Evolutionary conservation across 2,329 filamentous ascomycete genomes (phyloP).

Genomic region (Tricladium varicosporioides): DNA sequence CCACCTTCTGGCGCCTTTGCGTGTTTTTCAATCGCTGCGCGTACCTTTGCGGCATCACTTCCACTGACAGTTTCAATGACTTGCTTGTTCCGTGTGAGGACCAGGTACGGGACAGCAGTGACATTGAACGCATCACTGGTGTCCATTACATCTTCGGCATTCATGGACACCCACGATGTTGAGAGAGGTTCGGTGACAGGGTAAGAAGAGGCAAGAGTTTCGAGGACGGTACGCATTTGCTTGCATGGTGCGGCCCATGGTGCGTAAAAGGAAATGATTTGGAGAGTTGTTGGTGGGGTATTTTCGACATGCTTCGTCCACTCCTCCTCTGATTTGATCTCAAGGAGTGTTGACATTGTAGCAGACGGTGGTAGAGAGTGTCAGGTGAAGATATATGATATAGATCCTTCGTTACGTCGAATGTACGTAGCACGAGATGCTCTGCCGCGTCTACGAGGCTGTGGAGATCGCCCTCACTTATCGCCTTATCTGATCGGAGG

Average conservation of each 20-base stretch:
- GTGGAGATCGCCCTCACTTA: conserved; percentile 6
- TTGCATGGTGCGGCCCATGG: conserved; percentile 95
- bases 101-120: conserved; percentile 88
- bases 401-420: neutral
- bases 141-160: conserved; percentile 92
- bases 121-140: conserved; percentile 92
- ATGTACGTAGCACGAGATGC: neutral
- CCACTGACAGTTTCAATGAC: conserved; percentile 85
- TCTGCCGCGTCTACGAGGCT: neutral
- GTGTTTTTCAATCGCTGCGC: conserved; percentile 80
- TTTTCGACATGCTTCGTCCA: conserved; percentile 69
- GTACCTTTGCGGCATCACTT: conserved; percentile 82
- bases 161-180: conserved; percentile 83
- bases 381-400: conserved; percentile 9
- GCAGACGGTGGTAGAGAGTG: conserved; percentile 19
- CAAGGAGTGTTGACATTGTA: conserved; percentile 72
- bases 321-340: conserved; percentile 70
- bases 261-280: conserved; percentile 91
- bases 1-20: conserved; percentile 39
- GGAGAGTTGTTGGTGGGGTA: conserved; percentile 67
- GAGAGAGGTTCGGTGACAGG: conserved; percentile 63
- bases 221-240: conserved; percentile 86
- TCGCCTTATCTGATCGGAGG: conserved; percentile 8
- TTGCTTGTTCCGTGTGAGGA: conserved; percentile 72
- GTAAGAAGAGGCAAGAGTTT: conserved; percentile 83